phyloP scores from a whole-genome alignment of 352 stramenopile genomes.

The Phytophthora macrochlamydospora region DNA sequence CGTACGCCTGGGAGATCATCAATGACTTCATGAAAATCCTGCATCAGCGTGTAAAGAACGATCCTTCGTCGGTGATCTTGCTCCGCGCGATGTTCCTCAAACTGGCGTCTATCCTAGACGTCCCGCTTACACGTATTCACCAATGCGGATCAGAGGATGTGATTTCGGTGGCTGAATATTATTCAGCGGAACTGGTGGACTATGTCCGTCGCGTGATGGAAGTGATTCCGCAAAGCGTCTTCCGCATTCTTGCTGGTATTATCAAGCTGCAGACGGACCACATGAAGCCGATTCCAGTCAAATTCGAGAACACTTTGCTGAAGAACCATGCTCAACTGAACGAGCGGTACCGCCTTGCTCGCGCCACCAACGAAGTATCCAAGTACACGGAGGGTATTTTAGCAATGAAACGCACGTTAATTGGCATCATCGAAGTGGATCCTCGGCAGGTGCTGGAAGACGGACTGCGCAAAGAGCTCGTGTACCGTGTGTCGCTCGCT shows the following conservation, averaged over 20 bases:
- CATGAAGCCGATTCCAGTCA: constrained; percentile 91
- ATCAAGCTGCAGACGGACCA: constrained; percentile 93
- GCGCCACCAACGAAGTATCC: constrained; percentile 94
- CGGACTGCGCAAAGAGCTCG: constrained; percentile 93
- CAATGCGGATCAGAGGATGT: constrained; percentile 93
- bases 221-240: constrained; percentile 95
- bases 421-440: constrained; percentile 95
- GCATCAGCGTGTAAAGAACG: constrained; percentile 92
- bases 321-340: constrained; percentile 93
- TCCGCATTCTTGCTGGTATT: constrained; percentile 93
- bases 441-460: constrained; percentile 94
- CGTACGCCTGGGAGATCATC: constrained; percentile 95
- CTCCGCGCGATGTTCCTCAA: constrained; percentile 95
- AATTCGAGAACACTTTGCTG: constrained; percentile 93
- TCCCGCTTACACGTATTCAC: constrained; percentile 92
- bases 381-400: constrained; percentile 96
- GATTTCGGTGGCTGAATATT: constrained; percentile 94
- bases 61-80: constrained; percentile 93
- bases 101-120: constrained; percentile 94
- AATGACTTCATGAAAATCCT: constrained; percentile 95
- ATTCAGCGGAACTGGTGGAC: constrained; percentile 93
- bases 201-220: constrained; percentile 95
- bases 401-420: constrained; percentile 94
- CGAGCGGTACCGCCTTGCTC: constrained; percentile 91
- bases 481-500: constrained; percentile 87